Evolutionary conservation across 225 moss, liverwort and hornwort genomes (phyloP).

Genomic region (Bryoerythrophyllum caledonicum): DNA sequence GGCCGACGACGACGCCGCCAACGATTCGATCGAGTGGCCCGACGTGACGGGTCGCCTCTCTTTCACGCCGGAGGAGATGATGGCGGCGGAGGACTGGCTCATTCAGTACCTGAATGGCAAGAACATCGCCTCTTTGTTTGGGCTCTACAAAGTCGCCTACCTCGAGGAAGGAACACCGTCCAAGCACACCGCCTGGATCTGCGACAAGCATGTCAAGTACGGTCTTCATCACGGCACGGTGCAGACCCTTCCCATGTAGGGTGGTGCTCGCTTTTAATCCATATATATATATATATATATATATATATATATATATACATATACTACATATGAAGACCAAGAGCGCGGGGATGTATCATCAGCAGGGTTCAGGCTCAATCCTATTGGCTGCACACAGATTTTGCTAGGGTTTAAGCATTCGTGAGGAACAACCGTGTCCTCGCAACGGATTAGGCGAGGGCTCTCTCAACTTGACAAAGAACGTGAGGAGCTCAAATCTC

Average conservation of each 20-base stretch:
- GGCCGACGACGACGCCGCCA: background rate
- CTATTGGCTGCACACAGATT: slow-evolving; percentile 15
- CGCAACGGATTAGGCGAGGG: slow-evolving; percentile 19
- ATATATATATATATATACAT: too few species aligned
- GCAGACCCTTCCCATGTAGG: slow-evolving; percentile 35
- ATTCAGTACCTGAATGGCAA: slow-evolving; percentile 58
- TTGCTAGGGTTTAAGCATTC: slow-evolving; percentile 21
- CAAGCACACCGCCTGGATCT: slow-evolving; percentile 55
- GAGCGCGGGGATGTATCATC: background rate
- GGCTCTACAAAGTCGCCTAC: slow-evolving; percentile 53
- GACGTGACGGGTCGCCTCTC: slow-evolving; percentile 38
- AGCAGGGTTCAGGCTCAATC: slow-evolving; percentile 8
- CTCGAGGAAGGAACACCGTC: slow-evolving; percentile 47
- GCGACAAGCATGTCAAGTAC: slow-evolving; percentile 63
- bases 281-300: too few species aligned
- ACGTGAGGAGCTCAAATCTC: background rate
- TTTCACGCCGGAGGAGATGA: slow-evolving; percentile 61
- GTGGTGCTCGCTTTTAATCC: background rate
- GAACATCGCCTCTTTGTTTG: slow-evolving; percentile 49
- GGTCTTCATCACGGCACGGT: slow-evolving; percentile 44
- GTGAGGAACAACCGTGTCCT: slow-evolving; percentile 32
- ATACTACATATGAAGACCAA: background rate
- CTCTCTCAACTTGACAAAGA: slow-evolving; percentile 16
- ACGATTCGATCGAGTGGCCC: slow-evolving; percentile 24
- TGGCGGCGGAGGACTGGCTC: slow-evolving; percentile 62